Evolutionary conservation across 1,284 basidiomycete species (phyloP).

Genomic region (Naganishia sp.): DNA sequence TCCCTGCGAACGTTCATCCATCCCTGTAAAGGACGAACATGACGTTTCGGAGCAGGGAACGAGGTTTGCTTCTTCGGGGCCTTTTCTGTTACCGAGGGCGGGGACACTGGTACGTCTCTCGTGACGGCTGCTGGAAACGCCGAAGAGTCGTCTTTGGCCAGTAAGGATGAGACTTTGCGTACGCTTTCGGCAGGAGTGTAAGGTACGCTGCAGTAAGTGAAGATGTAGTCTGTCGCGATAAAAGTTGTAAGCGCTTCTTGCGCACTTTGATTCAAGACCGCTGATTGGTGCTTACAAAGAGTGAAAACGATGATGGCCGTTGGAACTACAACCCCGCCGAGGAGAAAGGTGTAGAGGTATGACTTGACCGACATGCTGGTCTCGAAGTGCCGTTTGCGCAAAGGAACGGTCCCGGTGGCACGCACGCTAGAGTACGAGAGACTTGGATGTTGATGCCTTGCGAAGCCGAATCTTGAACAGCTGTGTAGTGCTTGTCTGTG

Average conservation of each 20-base stretch:
- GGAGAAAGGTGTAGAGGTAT: conserved; percentile 70
- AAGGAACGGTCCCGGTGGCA: neutral
- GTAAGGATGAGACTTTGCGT: conserved; percentile 10
- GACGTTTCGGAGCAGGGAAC: conserved; percentile 17
- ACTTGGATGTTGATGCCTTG: too few species aligned
- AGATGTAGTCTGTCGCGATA: conserved; percentile 12
- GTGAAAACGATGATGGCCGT: conserved; percentile 66
- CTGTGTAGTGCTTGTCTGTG: too few species aligned
- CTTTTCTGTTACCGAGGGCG: neutral
- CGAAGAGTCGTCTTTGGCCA: neutral
- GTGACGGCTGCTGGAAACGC: neutral
- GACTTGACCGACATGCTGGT: conserved; percentile 28
- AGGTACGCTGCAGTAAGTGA: conserved; percentile 12
- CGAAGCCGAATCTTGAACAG: too few species aligned
- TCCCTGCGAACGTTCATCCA: conserved; percentile 21
- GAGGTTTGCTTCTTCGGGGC: neutral
- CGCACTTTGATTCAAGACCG: neutral
- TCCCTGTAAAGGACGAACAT: conserved; percentile 13
- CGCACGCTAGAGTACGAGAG: too few species aligned
- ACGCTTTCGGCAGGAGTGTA: conserved; percentile 14
- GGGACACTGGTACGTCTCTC: neutral
- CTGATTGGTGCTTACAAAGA: conserved; percentile 48
- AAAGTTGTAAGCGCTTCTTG: neutral
- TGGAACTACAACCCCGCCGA: conserved; percentile 83
- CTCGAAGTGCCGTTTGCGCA: neutral